phyloP scores from a whole-genome alignment of 768 basidiomycete genomes.

The Macrolepiota dolichaula region DNA sequence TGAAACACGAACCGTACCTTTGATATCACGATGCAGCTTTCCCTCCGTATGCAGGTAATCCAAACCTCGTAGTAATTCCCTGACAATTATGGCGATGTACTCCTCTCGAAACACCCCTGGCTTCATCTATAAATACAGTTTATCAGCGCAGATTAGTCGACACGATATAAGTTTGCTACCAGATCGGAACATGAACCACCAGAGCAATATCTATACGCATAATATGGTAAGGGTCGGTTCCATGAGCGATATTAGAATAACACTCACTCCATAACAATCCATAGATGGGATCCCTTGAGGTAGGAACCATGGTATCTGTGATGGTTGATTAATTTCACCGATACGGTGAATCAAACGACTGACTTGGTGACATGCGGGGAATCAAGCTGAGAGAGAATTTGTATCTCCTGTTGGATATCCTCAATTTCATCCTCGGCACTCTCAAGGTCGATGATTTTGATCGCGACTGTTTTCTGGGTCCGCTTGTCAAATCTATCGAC shows the following conservation, averaged over 20 bases:
- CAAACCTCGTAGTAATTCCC: constrained; percentile 87
- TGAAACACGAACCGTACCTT: constrained; percentile 53
- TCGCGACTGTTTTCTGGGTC: constrained; percentile 95
- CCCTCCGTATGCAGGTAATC: constrained; percentile 96
- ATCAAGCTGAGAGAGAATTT: constrained; percentile 94
- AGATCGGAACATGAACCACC: constrained; percentile 98
- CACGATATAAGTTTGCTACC: constrained; percentile 39
- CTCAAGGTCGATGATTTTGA: constrained; percentile 99
- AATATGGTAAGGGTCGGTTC: constrained; percentile 10
- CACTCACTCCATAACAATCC: constrained; percentile 97
- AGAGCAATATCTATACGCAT: constrained; percentile 75
- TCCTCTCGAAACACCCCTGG: constrained; percentile 97
- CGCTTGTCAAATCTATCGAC: constrained; percentile 82
- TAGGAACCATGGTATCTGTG: constrained; percentile 90
- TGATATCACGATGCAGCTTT: constrained; percentile 98
- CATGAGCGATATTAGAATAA: neutral
- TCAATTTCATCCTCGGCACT: constrained; percentile 99
- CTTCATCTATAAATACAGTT: constrained; percentile 72
- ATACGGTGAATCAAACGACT: constrained; percentile 25
- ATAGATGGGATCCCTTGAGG: constrained; percentile 92
- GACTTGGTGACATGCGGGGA: constrained; percentile 95
- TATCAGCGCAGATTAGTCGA: constrained; percentile 13
- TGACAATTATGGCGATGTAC: constrained; percentile 95
- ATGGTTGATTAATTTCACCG: constrained; percentile 12
- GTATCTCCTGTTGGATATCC: constrained; percentile 98